phyloP scores from a whole-genome alignment of 192 early-diverging fungal genomes.

The Borealophlyctis nickersoniae region DNA sequence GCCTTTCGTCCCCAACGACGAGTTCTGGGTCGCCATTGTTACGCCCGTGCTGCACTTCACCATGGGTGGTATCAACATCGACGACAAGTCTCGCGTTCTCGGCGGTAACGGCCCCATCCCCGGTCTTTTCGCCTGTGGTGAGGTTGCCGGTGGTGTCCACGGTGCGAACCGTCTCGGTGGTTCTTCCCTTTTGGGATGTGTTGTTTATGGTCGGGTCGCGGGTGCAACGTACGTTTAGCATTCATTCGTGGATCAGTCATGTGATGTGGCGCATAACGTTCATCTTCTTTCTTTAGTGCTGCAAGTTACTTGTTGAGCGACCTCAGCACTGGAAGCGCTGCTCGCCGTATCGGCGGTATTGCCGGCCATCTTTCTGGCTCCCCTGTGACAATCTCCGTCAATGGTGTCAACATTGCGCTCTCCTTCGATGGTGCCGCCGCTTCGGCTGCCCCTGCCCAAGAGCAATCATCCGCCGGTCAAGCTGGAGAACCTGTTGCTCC shows the following conservation, averaged over 20 bases:
- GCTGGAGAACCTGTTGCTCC: slow-evolving; percentile 40
- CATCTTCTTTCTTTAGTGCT: slow-evolving; percentile 41
- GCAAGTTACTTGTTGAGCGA: slow-evolving; percentile 55
- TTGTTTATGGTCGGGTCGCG: slow-evolving; percentile 93
- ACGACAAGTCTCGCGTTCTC: slow-evolving; percentile 63
- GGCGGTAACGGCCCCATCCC: slow-evolving; percentile 56
- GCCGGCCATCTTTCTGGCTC: slow-evolving; percentile 52
- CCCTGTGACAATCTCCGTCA: slow-evolving; percentile 50
- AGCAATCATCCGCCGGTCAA: slow-evolving; percentile 10
- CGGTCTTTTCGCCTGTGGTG: slow-evolving; percentile 87
- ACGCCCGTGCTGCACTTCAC: slow-evolving; percentile 60
- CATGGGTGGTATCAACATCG: slow-evolving; percentile 84
- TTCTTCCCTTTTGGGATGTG: slow-evolving; percentile 89
- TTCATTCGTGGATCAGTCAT: no score
- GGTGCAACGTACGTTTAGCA: slow-evolving; percentile 55
- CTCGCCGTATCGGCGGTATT: slow-evolving; percentile 65
- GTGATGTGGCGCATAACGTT: no score
- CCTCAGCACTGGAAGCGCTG: slow-evolving; percentile 49
- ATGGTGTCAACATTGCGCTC: slow-evolving; percentile 63
- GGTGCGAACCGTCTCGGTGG: slow-evolving; percentile 96
- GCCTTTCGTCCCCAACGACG: slow-evolving; percentile 44
- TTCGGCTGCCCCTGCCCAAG: slow-evolving; percentile 18
- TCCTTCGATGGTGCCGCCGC: slow-evolving; percentile 46
- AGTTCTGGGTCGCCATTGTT: slow-evolving; percentile 56
- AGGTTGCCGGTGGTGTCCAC: slow-evolving; percentile 94